Evolutionary conservation across 192 early-diverging fungal genomes (phyloP).

Genomic region (Linnemannia elongata): DNA sequence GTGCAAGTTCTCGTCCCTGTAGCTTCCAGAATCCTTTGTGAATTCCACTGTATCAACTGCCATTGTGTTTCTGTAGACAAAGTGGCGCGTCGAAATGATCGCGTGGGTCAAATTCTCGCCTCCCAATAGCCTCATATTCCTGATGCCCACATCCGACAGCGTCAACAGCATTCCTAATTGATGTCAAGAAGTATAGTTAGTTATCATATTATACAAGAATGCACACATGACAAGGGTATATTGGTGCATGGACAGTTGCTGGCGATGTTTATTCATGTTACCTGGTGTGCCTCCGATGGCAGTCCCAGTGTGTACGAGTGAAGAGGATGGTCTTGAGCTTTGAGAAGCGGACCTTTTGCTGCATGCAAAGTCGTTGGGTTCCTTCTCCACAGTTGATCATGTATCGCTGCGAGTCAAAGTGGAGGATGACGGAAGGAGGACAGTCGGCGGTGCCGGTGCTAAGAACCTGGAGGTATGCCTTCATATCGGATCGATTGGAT

Average conservation of each 20-base stretch:
- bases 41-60: conserved; percentile 71
- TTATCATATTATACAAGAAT: neutral
- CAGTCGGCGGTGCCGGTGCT: conserved; percentile 63
- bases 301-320: conserved; percentile 87
- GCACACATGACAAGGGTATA: neutral
- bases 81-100: conserved; percentile 82
- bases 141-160: conserved; percentile 79
- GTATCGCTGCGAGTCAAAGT: conserved; percentile 83
- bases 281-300: conserved; percentile 90
- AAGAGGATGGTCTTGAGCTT: conserved; percentile 87
- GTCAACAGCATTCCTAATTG: conserved; percentile 89
- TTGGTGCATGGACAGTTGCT: neutral
- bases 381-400: conserved; percentile 97
- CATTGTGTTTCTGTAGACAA: conserved; percentile 70
- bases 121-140: conserved; percentile 76
- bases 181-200: neutral
- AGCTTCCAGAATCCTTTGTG: conserved; percentile 57
- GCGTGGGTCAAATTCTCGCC: conserved; percentile 86
- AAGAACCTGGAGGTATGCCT: conserved; percentile 64
- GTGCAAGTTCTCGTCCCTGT: conserved; percentile 75
- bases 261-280: conserved; percentile 38
- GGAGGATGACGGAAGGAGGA: conserved; percentile 77
- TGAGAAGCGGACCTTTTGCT: conserved; percentile 77
- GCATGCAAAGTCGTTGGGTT: conserved; percentile 86
- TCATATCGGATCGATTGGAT: conserved; percentile 57